Conservation (phyloP, 2,329 filamentous ascomycete genomes). For the Coniochaeta prunicola region DNA sequence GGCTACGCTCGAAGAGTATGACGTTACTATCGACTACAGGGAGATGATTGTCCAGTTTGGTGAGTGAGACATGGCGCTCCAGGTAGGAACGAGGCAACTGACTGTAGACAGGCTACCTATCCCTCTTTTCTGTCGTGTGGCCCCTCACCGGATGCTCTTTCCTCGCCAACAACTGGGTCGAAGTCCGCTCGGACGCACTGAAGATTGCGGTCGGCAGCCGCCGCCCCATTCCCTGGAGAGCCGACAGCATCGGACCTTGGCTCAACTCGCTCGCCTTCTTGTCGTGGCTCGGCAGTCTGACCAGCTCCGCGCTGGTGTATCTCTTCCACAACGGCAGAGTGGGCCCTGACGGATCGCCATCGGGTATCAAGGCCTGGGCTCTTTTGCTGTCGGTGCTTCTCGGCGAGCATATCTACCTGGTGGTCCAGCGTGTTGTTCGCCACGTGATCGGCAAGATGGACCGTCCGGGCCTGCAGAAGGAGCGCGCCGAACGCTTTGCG, state of each 20-base stretch:
- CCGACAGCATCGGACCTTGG: conserved; percentile 93
- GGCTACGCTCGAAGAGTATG: conserved; percentile 74
- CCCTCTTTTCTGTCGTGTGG: conserved; percentile 90
- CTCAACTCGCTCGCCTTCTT: conserved; percentile 78
- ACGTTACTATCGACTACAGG: conserved; percentile 82
- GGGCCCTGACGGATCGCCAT: conserved; percentile 58
- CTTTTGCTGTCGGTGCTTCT: conserved; percentile 76
- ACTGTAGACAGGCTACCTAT: conserved; percentile 62
- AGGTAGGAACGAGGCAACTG: conserved; percentile 4
- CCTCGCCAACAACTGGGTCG: conserved; percentile 92
- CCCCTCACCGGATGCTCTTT: conserved; percentile 86
- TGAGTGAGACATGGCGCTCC: conserved; percentile 20
- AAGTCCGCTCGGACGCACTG: conserved; percentile 85
- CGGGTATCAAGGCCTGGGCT: conserved; percentile 70
- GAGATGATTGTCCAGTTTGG: conserved; percentile 86
- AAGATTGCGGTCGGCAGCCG: conserved; percentile 90
- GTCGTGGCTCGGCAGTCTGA: conserved; percentile 89
- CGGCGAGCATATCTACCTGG: conserved; percentile 85
- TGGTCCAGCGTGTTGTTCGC: conserved; percentile 64
- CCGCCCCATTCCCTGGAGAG: conserved; percentile 80
- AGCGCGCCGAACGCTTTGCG: conserved; percentile 71
- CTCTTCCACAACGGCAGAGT: conserved; percentile 69
- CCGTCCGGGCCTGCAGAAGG: conserved; percentile 77
- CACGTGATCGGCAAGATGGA: conserved; percentile 73
- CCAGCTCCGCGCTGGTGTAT: conserved; percentile 80